phyloP scores from a whole-genome alignment of 768 basidiomycete genomes.

The Leccinum uliginosum region DNA sequence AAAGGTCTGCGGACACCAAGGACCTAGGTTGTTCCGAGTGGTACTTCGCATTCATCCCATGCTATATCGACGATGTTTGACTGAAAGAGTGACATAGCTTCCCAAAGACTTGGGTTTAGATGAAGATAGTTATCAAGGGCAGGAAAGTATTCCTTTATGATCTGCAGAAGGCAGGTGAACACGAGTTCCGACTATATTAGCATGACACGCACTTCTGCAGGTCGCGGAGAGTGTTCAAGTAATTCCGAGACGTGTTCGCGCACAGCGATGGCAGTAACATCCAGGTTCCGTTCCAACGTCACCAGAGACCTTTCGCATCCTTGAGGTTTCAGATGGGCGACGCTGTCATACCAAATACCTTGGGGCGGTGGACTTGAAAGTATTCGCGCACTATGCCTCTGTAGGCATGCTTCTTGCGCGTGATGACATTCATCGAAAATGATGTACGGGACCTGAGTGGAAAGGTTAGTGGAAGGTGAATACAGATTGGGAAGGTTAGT shows the following conservation, averaged over 20 bases:
- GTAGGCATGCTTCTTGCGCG: conserved; percentile 52
- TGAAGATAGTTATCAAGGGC: conserved; percentile 53
- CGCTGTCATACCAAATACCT: conserved; percentile 89
- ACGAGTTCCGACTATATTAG: not conserved
- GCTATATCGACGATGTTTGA: conserved; percentile 42
- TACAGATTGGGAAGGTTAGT: not conserved
- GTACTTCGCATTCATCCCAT: conserved; percentile 59
- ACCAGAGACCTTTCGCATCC: conserved; percentile 62
- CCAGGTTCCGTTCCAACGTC: conserved; percentile 63
- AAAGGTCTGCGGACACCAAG: conserved; percentile 72
- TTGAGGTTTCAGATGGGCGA: conserved; percentile 82
- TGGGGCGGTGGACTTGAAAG: conserved; percentile 57
- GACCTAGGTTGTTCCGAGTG: conserved; percentile 60
- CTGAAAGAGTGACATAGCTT: conserved; percentile 40
- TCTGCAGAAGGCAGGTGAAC: conserved; percentile 32
- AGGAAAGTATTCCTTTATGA: conserved; percentile 52
- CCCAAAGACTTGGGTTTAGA: conserved; percentile 53
- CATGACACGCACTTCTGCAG: conserved; percentile 51
- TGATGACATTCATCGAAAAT: conserved; percentile 56
- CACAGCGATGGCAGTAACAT: conserved; percentile 76
- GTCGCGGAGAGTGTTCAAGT: conserved; percentile 53
- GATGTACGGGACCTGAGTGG: conserved; percentile 46
- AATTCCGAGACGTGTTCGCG: conserved; percentile 67
- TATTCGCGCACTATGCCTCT: conserved; percentile 59
- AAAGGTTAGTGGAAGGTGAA: not conserved